phyloP scores from a whole-genome alignment of 768 basidiomycete species.

The Termitomyces sp. region DNA sequence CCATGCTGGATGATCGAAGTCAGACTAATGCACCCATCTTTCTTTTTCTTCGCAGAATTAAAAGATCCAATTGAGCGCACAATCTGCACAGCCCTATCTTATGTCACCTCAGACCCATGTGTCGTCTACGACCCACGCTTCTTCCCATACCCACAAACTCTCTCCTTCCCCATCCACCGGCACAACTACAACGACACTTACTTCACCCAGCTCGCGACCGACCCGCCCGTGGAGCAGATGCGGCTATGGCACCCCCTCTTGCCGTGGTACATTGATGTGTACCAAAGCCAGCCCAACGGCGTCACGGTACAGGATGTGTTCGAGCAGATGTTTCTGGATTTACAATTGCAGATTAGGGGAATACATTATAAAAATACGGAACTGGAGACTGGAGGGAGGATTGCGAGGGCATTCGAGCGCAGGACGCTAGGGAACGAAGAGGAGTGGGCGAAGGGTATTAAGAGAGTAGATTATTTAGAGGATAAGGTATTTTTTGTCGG shows the following conservation, averaged over 20 bases:
- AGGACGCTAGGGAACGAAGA: conserved; percentile 34
- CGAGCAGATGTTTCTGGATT: conserved; percentile 33
- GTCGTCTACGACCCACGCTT: neutral
- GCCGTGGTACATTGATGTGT: conserved; percentile 66
- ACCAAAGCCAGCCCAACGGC: conserved; percentile 39
- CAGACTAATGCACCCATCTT: neutral
- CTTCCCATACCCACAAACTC: neutral
- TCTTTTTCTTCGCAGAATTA: neutral
- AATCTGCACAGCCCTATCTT: neutral
- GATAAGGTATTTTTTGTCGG: conserved; percentile 48
- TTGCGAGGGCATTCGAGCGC: conserved; percentile 37
- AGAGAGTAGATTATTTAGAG: conserved; percentile 56
- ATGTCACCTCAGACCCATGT: neutral
- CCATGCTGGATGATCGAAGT: neutral
- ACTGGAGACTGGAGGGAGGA: conserved; percentile 31
- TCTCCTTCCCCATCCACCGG: neutral
- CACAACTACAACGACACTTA: conserved; percentile 32
- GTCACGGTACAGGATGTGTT: conserved; percentile 56
- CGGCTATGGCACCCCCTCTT: conserved; percentile 50
- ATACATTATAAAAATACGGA: conserved; percentile 55
- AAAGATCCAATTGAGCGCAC: neutral
- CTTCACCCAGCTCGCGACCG: conserved; percentile 47
- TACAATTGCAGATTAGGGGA: conserved; percentile 38
- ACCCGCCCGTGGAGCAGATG: conserved; percentile 43
- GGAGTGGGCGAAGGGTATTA: conserved; percentile 36